Base-by-base conservation (phyloP, 805 yeast genomes). In the Torulaspora delbrueckii region DNA sequence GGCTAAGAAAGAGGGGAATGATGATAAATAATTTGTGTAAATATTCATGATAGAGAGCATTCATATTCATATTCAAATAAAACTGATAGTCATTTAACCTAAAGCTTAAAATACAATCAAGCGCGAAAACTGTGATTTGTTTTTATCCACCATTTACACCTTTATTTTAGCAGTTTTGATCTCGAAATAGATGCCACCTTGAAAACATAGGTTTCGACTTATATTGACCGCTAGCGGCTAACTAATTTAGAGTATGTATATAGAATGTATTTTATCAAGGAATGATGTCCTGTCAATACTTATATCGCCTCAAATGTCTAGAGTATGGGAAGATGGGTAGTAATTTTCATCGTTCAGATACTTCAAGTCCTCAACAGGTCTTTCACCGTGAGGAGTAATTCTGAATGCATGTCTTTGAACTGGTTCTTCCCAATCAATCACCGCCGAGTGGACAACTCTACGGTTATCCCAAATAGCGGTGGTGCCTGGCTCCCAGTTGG, bases 381-480 rank as follows among this genome's bases (percentile, higher is more conserved):
- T 72, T 63, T 85, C 91, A 14, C 82, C 90, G 56, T 77, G 76
- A 3, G 85, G 81, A 13, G 89, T 83, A 47, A 84, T 76, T 64
- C 91, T 76, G 59, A 81, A 79, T 8, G 85, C 86, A 54, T 84
- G 91, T 64, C 93, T 77, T 19, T 78, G 72, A 32, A 74, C 77
- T 13, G 84, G 81, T 37, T 76, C 72, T 53, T 77, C 83, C 82
- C 86, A 84, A 57, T 85, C 91, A 45, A 78, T 75, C 13, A 81
- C 72, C 12, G 89, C 88, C 10, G 85, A 71, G 63, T 85, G 93
- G 22, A 76, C 66, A 8, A 80, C 76, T 58, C 83, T 71, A 62
- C 93, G 78, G 71, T 85, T 85, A 59, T 85, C 93, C 91, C 91
- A 85, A 23, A 83, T 65, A 14, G 81, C 86, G 42, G 85, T 83